Evolutionary conservation across 176 grass and related monocot genomes (phyloP).

Genomic region (Zea luxurians): DNA sequence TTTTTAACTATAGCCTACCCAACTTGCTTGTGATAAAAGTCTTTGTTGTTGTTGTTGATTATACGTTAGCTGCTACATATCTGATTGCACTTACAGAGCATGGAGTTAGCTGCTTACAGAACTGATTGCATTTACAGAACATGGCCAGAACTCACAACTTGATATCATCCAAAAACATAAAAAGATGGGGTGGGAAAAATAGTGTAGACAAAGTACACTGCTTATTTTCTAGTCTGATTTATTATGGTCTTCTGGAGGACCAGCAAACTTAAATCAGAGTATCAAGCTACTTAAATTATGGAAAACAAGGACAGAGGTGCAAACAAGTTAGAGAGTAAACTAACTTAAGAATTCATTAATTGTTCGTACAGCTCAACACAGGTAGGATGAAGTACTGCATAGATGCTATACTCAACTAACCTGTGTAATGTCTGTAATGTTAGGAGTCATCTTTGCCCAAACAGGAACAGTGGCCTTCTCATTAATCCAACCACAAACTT

Average conservation of each 20-base stretch:
- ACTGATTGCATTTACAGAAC: conserved; percentile 9
- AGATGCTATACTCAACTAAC: conserved; percentile 39
- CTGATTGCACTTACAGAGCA: conserved; percentile 17
- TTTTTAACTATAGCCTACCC: no score
- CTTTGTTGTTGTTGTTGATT: no score
- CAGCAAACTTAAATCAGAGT: not conserved
- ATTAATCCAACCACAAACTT: conserved; percentile 96
- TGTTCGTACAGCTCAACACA: not conserved
- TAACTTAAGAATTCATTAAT: not conserved
- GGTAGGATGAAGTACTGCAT: not conserved
- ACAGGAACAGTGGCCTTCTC: conserved; percentile 97
- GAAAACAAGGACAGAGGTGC: not conserved
- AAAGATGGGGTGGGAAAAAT: not conserved
- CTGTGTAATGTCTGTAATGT: conserved; percentile 96
- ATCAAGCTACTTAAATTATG: conserved; percentile 24
- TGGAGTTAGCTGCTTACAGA: not conserved
- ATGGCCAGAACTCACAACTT: not conserved
- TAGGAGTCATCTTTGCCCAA: conserved; percentile 99
- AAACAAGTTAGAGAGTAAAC: conserved; percentile 21
- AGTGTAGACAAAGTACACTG: conserved; percentile 3
- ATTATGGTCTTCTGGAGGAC: not conserved
- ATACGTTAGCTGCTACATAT: not conserved
- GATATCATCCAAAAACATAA: not conserved
- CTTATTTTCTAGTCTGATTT: conserved; percentile 29
- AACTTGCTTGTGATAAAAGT: no score